Evolutionary conservation across 208 protist species (phyloP), one percentile per base, ranked within the genome.

Genomic region (Leptomonas seymouri): DNA sequence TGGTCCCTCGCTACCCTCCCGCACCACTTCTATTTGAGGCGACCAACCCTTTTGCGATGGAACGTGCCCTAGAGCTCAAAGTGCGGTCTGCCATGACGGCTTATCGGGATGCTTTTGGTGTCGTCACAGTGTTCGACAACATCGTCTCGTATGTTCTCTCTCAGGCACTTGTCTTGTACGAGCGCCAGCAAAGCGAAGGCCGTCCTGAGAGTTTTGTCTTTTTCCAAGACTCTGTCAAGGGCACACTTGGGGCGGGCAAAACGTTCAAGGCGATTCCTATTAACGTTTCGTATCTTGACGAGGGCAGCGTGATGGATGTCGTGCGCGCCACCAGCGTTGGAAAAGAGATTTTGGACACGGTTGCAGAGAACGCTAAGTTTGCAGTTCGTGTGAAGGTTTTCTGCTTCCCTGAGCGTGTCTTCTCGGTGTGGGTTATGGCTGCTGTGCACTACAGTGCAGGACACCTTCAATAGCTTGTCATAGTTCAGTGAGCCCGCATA

Each of bases 221-320:
- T n/a, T 98, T 98, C 67, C 81, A 97, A 27, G 61, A 84, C 23
- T 90, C 82, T 31, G 86, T 98, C 31, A 96, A 96, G 48, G 87
- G 88, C 9, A 67, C 81, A 4, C 70, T 98, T n/a, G 90, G 90
- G 25, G 76, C 78, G 18, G 93, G 93, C 8, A 94, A 92, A 65
- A 97, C 92, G 0, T 98, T 97, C 80, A 97, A 92, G 50, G 95
- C 84, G 27, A 85, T 97, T 39, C 95, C 95, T 5, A 67, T 98
- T 20, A 94, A 98, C 68, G 80, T 97, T 21, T 87, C 89, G 1
- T 87, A 97, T 71, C 74, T 80, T 15, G 80, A 89, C 54, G 85
- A 69, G 12, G 63, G 57, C 20, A 81, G 80, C 54, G 91, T 97
- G 39, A 75, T 98, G 66, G 76, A 75, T 27, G 76, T 87, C 14